Base-by-base conservation (phyloP, 1,284 basidiomycete genomes). In the Irpex lacteus region DNA sequence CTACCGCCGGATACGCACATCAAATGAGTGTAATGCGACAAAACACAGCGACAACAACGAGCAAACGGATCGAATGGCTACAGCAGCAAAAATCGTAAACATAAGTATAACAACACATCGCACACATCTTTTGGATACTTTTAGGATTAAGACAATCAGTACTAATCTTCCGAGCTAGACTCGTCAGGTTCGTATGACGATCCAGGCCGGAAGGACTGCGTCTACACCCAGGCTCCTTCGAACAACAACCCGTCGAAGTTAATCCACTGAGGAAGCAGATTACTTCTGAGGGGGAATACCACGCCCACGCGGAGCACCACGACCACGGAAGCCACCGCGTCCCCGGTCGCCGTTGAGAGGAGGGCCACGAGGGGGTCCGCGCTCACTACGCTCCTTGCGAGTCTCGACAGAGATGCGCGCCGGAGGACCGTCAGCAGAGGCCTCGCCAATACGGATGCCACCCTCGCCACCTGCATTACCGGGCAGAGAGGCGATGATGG, bases 361-460 rank as follows among this genome's bases (percentile, higher is more conserved):
- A 6, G 72, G 71, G 19, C 75, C 74, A 7, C 74, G 74, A 38
- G 72, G 74, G 61, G 78, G 77, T 4, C 87, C 88, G 60, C 94
- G 80, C 55, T 96, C 94, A 53, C 86, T 85, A 59, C 92, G 85
- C 80, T 96, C 95, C 81, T 95, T 96, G 76, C 93, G 86, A 63
- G 91, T 94, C 83, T 98, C 95, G 53, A 98, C 87, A 65, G 81
- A 82, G 65, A 98, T 88, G 64, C 86, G 82, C 59, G 86, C 80
- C 59, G 80, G 81, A 2, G 80, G 80, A 18, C 67, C 77, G 4
- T 83, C 86, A 9, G 82, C 84, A 13, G 82, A 78, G 34, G 21
- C 54, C 60, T 90, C 90, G 26, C 60, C 60, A 56, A 96, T 79
- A 71, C 86, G 87, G 65, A 98, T 84, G n/a, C 94, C 94, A 63